A percentile compares a stretch with the other conserved stretches of the same genome.
Evolutionary conservation across 1,284 basidiomycete genomes (phyloP).

Genomic region (Apiotrichum porosum): DNA sequence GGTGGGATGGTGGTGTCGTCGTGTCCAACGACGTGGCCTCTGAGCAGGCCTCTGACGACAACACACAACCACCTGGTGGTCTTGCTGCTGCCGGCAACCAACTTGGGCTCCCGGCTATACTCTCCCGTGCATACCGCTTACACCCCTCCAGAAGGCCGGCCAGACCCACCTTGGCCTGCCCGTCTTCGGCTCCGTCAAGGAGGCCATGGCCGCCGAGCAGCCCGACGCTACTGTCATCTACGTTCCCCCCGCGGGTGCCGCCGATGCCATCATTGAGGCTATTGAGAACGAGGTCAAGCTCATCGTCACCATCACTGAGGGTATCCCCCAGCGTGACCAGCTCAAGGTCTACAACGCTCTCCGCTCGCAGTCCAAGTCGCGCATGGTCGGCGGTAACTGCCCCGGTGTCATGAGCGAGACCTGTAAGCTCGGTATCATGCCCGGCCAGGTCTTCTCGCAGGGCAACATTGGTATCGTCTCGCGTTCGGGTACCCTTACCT

Average conservation of each 20-base stretch:
- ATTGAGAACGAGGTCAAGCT: constrained; percentile 95
- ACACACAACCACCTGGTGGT: too few relatives aligned
- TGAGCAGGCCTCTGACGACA: too few relatives aligned
- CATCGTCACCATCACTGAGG: constrained; percentile 96
- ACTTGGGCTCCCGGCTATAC: too few relatives aligned
- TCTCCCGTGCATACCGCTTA: too few relatives aligned
- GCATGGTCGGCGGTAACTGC: constrained; percentile 90
- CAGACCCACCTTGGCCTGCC: constrained; percentile 92
- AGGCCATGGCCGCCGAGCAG: constrained; percentile 76
- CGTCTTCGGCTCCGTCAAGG: constrained; percentile 86
- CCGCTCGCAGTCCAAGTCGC: constrained; percentile 87
- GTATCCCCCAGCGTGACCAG: constrained; percentile 93
- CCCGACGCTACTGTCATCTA: constrained; percentile 94
- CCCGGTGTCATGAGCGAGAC: constrained; percentile 95
- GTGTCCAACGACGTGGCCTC: not conserved
- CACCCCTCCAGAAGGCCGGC: constrained; percentile 67
- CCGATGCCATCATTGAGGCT: constrained; percentile 93
- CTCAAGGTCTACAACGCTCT: constrained; percentile 90
- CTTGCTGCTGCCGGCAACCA: too few relatives aligned
- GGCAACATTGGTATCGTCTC: constrained; percentile 96
- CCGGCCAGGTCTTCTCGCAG: constrained; percentile 92
- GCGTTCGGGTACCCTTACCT: constrained; percentile 73
- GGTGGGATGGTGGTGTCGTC: not conserved
- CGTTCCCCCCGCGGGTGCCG: constrained; percentile 86
- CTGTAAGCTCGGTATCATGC: constrained; percentile 99